Conservation (phyloP, 2,329 filamentous ascomycete genomes). For the Xenoacremonium recifei region DNA sequence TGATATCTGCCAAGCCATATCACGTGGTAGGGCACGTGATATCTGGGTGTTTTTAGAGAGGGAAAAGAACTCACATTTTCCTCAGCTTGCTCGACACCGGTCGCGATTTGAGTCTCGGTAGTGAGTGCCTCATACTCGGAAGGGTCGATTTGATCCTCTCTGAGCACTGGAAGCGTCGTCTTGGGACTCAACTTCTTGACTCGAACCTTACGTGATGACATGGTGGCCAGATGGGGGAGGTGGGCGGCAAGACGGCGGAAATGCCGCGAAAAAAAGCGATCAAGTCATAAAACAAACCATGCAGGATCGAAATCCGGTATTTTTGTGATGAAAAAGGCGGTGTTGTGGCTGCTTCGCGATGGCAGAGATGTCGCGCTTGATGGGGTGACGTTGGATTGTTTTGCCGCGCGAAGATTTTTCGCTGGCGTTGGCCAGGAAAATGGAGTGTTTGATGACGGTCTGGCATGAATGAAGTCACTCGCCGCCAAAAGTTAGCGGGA, state of each 20-base stretch:
- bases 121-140: constrained; percentile 83
- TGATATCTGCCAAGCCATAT: constrained; percentile 23
- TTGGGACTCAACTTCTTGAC: constrained; percentile 92
- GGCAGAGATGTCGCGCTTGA: constrained; percentile 45
- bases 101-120: constrained; percentile 83
- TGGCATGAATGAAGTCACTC: constrained; percentile 27
- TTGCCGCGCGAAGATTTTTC: constrained; percentile 56
- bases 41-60: constrained; percentile 29
- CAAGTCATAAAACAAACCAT: constrained; percentile 59
- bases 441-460: constrained; percentile 23
- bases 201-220: constrained; percentile 68
- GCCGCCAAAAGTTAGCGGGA: constrained; percentile 9
- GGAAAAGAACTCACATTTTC: constrained; percentile 77
- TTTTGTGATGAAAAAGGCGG: constrained; percentile 50
- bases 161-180: constrained; percentile 80
- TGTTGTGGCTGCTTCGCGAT: constrained; percentile 54
- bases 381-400: constrained; percentile 58
- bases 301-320: constrained; percentile 49
- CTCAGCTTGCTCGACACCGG: constrained; percentile 94
- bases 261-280: constrained; percentile 63
- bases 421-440: constrained; percentile 34
- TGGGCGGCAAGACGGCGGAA: constrained; percentile 49
- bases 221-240: constrained; percentile 43
- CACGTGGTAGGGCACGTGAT: constrained; percentile 53
- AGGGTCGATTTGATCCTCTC: constrained; percentile 87